Conservation (phyloP, 495 filamentous ascomycete genomes). For the Aspergillus diversus region DNA sequence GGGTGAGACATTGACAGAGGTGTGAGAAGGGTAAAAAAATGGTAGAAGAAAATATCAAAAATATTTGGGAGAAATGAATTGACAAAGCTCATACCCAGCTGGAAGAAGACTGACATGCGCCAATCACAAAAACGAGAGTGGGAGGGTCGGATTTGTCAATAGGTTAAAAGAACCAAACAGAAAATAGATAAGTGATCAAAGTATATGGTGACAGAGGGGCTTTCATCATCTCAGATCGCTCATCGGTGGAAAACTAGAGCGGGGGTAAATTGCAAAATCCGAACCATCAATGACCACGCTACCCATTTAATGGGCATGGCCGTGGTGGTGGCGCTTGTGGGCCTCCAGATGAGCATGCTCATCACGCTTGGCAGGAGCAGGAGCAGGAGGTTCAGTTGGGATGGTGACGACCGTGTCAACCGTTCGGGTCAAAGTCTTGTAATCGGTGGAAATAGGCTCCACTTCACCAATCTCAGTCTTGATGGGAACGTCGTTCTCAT, state of each 20-base stretch:
- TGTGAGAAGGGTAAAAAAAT: background rate
- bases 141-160: slow-evolving; percentile 2
- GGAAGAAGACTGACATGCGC: background rate
- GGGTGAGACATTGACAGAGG: slow-evolving; percentile 3
- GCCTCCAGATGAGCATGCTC: slow-evolving; percentile 16
- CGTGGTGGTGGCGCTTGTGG: slow-evolving; percentile 31
- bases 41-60: slow-evolving; percentile 12
- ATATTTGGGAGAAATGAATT: slow-evolving; percentile 17
- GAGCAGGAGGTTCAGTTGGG: slow-evolving; percentile 23
- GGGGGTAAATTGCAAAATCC: background rate
- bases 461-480: slow-evolving; percentile 30
- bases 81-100: slow-evolving; percentile 15
- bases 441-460: slow-evolving; percentile 28
- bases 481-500: slow-evolving; percentile 29
- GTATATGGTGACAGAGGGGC: background rate
- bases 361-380: slow-evolving; percentile 18
- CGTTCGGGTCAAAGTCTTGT: slow-evolving; percentile 16
- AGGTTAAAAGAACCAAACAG: slow-evolving; percentile 9
- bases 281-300: background rate
- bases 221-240: slow-evolving; percentile 10
- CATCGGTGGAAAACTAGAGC: background rate
- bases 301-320: slow-evolving; percentile 13
- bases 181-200: background rate
- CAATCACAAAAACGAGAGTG: slow-evolving; percentile 11
- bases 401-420: slow-evolving; percentile 32